Evolutionary conservation across 2,329 filamentous ascomycete species (phyloP).

Genomic region (Hirsutella minnesotensis): DNA sequence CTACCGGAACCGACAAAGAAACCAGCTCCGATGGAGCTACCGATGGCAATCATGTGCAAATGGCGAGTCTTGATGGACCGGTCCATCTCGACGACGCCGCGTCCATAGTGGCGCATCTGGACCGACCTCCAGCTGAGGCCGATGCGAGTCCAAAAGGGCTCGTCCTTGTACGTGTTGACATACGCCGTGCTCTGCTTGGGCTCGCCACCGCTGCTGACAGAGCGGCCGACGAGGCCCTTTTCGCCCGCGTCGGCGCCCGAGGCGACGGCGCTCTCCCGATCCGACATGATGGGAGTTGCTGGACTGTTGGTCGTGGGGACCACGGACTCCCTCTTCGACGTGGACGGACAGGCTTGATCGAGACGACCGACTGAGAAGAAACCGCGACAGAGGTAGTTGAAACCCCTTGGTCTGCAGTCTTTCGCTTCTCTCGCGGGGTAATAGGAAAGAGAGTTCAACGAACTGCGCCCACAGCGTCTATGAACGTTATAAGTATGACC

Average conservation of each 20-base stretch:
- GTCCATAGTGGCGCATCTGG: conserved; percentile 18
- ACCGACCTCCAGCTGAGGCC: conserved; percentile 24
- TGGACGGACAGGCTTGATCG: too few species aligned
- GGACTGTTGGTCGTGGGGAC: too few species aligned
- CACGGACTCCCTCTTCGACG: too few species aligned
- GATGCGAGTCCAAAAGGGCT: conserved; percentile 21
- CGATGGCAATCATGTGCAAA: conserved; percentile 51
- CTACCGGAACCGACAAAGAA: conserved; percentile 50
- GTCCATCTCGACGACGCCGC: conserved; percentile 24
- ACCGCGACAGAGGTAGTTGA: too few species aligned
- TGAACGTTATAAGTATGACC: too few species aligned
- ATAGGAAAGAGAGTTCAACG: too few species aligned
- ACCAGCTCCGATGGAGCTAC: conserved; percentile 49
- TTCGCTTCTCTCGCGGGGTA: too few species aligned
- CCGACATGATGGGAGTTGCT: neutral
- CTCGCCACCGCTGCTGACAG: conserved; percentile 1
- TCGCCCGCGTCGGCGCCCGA: conserved; percentile 2
- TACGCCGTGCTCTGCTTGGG: conserved; percentile 3
- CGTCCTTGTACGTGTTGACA: conserved; percentile 11
- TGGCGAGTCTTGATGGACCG: conserved; percentile 43
- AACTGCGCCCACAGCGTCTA: too few species aligned
- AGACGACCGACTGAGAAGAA: too few species aligned
- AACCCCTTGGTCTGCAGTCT: too few species aligned
- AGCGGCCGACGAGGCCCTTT: conserved; percentile 1
- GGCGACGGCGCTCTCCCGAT: neutral